Conservation (phyloP, 2,329 filamentous ascomycete genomes). For the Sodiomyces alkalinus region DNA sequence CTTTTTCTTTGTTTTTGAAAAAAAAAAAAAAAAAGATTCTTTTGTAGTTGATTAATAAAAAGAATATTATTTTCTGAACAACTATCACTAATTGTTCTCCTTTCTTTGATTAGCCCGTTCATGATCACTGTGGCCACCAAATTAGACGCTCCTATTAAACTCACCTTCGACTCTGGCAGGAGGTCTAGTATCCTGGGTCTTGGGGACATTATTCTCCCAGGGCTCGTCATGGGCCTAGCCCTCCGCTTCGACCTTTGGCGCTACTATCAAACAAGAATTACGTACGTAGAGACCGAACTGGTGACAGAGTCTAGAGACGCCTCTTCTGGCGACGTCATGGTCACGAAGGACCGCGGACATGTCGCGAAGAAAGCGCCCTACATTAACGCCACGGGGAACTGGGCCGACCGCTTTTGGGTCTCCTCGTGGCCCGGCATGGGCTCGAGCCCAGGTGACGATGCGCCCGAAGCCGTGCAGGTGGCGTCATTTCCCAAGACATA, state of each 20-base stretch:
- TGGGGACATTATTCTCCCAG: constrained; percentile 87
- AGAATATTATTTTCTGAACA: no score
- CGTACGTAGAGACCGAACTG: constrained; percentile 23
- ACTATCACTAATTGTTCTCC: no score
- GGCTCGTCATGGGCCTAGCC: constrained; percentile 76
- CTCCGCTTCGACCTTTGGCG: constrained; percentile 84
- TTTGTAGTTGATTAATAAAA: no score
- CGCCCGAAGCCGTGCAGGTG: constrained; percentile 18
- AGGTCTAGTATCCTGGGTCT: constrained; percentile 72
- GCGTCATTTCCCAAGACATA: constrained; percentile 67
- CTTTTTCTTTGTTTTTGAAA: no score
- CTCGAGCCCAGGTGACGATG: constrained; percentile 8
- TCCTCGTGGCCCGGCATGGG: constrained; percentile 13
- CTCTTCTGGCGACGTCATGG: constrained; percentile 17
- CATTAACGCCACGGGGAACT: constrained; percentile 50
- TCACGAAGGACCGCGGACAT: constrained; percentile 22
- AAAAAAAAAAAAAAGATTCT: no score
- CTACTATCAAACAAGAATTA: constrained; percentile 58
- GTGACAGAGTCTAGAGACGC: constrained; percentile 15
- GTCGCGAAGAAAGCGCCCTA: constrained; percentile 29
- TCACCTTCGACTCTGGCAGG: constrained; percentile 57
- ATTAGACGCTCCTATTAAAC: constrained; percentile 84
- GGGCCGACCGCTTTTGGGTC: constrained; percentile 78
- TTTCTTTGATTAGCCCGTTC: constrained; percentile 40
- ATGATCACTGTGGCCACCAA: constrained; percentile 82